Conservation (phyloP, 2,329 filamentous ascomycete genomes). For the Chrysosphaeria jannelii region DNA sequence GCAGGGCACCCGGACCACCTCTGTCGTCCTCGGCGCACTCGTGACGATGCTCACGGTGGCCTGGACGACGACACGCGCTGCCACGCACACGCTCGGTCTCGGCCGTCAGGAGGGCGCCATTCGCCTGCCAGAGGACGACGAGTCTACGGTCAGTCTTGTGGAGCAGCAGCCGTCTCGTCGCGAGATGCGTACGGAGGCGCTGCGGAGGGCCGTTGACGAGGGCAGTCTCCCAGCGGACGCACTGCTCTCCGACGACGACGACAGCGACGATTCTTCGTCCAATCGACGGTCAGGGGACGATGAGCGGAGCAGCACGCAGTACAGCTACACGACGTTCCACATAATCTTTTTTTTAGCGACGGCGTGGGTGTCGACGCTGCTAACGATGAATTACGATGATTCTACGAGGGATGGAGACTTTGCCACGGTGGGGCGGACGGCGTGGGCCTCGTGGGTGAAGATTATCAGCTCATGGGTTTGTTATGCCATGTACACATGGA, state of each 20-base stretch:
- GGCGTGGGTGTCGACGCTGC: constrained; percentile 75
- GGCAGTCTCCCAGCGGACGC: constrained; percentile 79
- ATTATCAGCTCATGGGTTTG: constrained; percentile 94
- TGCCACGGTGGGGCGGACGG: constrained; percentile 74
- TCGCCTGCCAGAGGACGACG: constrained; percentile 39
- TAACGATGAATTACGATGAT: constrained; percentile 44
- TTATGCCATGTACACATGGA: constrained; percentile 85
- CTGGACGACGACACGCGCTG: constrained; percentile 88
- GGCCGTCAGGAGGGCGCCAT: constrained; percentile 29
- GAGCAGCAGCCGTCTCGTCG: constrained; percentile 61
- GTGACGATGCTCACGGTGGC: constrained; percentile 92
- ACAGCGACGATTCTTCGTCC: constrained; percentile 30
- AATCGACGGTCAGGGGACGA: constrained; percentile 46
- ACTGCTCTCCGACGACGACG: constrained; percentile 39
- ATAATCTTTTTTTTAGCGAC: constrained; percentile 93
- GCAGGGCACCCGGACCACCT: constrained; percentile 65
- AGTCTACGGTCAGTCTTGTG: constrained; percentile 38
- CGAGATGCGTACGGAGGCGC: constrained; percentile 76
- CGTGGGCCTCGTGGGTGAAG: constrained; percentile 98
- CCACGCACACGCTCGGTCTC: constrained; percentile 61
- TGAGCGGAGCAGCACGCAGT: constrained; percentile 68
- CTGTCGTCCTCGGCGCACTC: constrained; percentile 72
- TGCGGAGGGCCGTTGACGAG: constrained; percentile 74
- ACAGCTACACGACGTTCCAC: constrained; percentile 90
- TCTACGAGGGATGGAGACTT: constrained; percentile 40